Percentiles rank a stretch among this genome's conserved stretches.
phyloP scores from a whole-genome alignment of 495 filamentous ascomycete genomes.

The Daldinia childiae region DNA sequence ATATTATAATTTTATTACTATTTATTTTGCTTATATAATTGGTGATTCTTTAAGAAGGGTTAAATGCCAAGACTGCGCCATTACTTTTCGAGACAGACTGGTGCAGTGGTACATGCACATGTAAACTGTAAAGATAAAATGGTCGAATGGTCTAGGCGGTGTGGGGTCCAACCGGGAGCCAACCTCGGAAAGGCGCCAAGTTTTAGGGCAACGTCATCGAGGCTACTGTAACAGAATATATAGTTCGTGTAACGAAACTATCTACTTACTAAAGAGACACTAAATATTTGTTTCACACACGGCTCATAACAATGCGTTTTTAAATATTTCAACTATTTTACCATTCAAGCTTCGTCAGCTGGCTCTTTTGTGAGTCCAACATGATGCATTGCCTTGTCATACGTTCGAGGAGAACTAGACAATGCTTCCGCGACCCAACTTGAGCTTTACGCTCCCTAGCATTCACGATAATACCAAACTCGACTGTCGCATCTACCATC shows the following conservation, averaged over 20 bases:
- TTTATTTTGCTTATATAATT: no score
- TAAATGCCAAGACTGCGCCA: no score
- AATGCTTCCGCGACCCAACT: constrained; percentile 64
- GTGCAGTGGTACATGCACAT: not conserved
- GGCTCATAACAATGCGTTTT: not conserved
- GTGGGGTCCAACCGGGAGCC: not conserved
- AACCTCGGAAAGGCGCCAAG: not conserved
- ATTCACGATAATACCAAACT: constrained; percentile 78
- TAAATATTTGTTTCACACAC: not conserved
- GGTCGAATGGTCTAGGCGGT: not conserved
- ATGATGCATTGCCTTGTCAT: constrained; percentile 25
- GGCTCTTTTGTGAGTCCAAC: constrained; percentile 21
- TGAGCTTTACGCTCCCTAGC: constrained; percentile 84
- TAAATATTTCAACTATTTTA: not conserved
- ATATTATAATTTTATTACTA: no score
- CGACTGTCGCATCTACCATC: constrained; percentile 84
- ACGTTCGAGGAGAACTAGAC: constrained; percentile 9
- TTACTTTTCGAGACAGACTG: no score
- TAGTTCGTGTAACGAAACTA: not conserved
- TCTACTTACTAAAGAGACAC: not conserved
- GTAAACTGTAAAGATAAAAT: not conserved
- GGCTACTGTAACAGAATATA: not conserved
- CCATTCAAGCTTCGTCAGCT: not conserved
- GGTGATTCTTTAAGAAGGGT: no score
- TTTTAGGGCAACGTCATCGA: constrained; percentile 8